Evolutionary conservation across 169 alveolate species (phyloP).

Genomic region (Cryptosporidium andersoni): DNA sequence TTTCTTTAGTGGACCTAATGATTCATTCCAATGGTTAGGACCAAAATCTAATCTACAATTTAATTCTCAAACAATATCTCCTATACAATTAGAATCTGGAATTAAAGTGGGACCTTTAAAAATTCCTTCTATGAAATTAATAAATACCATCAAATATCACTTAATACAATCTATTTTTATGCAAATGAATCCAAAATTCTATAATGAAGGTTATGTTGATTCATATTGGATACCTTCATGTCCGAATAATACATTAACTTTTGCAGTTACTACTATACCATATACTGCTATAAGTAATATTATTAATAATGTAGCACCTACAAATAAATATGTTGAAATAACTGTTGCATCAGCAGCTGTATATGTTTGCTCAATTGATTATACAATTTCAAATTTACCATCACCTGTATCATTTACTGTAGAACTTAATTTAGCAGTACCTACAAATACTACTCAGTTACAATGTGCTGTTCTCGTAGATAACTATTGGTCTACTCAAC

Average conservation of each 20-base stretch:
- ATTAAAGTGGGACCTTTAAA: background rate
- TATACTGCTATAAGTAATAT: constrained; percentile 11
- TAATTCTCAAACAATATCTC: constrained; percentile 18
- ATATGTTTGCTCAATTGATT: constrained; percentile 53
- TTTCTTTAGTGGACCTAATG: constrained; percentile 3
- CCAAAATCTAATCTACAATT: constrained; percentile 19
- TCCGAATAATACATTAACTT: constrained; percentile 41
- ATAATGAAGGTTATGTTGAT: constrained; percentile 18
- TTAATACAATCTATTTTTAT: constrained; percentile 43
- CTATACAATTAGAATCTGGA: constrained; percentile 26
- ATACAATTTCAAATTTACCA: constrained; percentile 27
- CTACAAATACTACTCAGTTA: constrained; percentile 12
- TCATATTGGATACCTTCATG: constrained; percentile 68
- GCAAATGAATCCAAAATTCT: constrained; percentile 50
- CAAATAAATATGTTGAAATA: background rate
- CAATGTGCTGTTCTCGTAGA: constrained; percentile 10
- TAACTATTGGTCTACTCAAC: constrained; percentile 14
- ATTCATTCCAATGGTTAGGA: constrained; percentile 38
- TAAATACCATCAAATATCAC: constrained; percentile 13
- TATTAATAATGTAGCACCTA: constrained; percentile 4
- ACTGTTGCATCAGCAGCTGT: constrained; percentile 42
- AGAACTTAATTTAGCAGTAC: constrained; percentile 21
- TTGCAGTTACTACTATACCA: constrained; percentile 38
- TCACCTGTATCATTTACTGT: constrained; percentile 41
- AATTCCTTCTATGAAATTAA: constrained; percentile 15